These are phyloP conservation scores for Phaeoacremonium minimum DNA, from an alignment of 2,329 filamentous ascomycete genomes.

Conservation along the genomic window DNA sequence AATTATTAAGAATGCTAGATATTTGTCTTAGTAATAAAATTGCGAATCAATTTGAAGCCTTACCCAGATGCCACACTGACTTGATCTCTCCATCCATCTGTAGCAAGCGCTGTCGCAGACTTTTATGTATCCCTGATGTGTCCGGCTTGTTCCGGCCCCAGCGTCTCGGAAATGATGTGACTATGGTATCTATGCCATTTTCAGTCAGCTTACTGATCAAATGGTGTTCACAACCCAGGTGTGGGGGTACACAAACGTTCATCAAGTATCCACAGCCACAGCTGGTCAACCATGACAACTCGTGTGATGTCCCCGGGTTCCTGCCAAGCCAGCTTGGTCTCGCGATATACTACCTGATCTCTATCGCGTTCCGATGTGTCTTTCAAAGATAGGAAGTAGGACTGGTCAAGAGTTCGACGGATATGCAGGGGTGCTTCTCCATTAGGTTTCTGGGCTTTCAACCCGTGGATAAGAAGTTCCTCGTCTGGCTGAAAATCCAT, in stretches of 20 bases:
- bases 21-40: neutral
- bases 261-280: slow-evolving; percentile 8
- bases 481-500: slow-evolving; percentile 3
- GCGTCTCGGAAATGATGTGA: slow-evolving; percentile 4
- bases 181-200: slow-evolving; percentile 2
- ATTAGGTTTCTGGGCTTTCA: neutral
- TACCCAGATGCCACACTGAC: slow-evolving; percentile 7
- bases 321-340: neutral
- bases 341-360: slow-evolving; percentile 8
- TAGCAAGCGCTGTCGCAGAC: neutral
- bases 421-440: slow-evolving; percentile 1
- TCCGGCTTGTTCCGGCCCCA: slow-evolving; percentile 8
- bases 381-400: slow-evolving; percentile 5
- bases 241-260: neutral
- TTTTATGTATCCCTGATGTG: slow-evolving; percentile 8
- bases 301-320: neutral
- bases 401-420: slow-evolving; percentile 6
- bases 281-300: slow-evolving; percentile 7
- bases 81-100: neutral
- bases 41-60: neutral
- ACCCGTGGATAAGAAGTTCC: neutral
- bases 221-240: no score
- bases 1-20: slow-evolving; percentile 5
- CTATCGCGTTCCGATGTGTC: slow-evolving; percentile 5
- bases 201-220: neutral